Percentiles rank a stretch among this genome's conserved stretches.
These are phyloP conservation scores for Penicillium waksmanii DNA, from an alignment of 495 filamentous ascomycete species.

Conservation along the genomic window DNA sequence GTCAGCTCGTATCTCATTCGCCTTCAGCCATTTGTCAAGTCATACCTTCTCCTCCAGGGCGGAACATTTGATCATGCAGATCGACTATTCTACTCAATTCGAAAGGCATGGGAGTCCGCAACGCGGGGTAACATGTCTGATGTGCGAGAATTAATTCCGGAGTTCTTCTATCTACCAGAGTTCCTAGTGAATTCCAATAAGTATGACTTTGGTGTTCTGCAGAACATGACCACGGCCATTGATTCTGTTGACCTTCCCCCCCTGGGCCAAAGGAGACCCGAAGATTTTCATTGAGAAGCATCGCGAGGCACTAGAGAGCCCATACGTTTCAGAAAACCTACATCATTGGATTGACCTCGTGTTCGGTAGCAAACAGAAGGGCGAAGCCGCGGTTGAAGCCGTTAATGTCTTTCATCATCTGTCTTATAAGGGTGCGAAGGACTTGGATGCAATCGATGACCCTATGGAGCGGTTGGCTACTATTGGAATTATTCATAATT, in stretches of 20 bases:
- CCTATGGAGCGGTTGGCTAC: conserved; percentile 80
- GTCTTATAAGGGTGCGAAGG: conserved; percentile 90
- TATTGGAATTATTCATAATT: conserved; percentile 97
- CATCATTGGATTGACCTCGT: conserved; percentile 97
- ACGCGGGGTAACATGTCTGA: conserved; percentile 90
- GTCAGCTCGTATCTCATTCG: conserved; percentile 95
- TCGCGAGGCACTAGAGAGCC: conserved; percentile 90
- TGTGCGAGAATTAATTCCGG: conserved; percentile 90
- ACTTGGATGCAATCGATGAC: conserved; percentile 90
- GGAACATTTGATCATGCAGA: conserved; percentile 97
- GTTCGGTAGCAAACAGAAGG: conserved; percentile 93
- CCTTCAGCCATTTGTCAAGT: conserved; percentile 93
- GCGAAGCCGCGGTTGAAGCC: conserved; percentile 87
- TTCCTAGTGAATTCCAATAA: conserved; percentile 89
- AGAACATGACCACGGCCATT: conserved; percentile 76
- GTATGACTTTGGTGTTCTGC: conserved; percentile 88
- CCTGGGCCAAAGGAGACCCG: conserved; percentile 96
- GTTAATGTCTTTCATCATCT: conserved; percentile 95
- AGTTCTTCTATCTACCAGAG: conserved; percentile 96
- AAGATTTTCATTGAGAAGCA: conserved; percentile 95
- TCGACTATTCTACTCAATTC: conserved; percentile 90
- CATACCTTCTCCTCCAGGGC: conserved; percentile 94
- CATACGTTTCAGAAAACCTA: conserved; percentile 86
- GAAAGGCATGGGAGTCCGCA: conserved; percentile 88
- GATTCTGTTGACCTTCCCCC: conserved; percentile 82